phyloP scores from a whole-genome alignment of 805 yeast species.

The Starmerella sirachaensis region DNA sequence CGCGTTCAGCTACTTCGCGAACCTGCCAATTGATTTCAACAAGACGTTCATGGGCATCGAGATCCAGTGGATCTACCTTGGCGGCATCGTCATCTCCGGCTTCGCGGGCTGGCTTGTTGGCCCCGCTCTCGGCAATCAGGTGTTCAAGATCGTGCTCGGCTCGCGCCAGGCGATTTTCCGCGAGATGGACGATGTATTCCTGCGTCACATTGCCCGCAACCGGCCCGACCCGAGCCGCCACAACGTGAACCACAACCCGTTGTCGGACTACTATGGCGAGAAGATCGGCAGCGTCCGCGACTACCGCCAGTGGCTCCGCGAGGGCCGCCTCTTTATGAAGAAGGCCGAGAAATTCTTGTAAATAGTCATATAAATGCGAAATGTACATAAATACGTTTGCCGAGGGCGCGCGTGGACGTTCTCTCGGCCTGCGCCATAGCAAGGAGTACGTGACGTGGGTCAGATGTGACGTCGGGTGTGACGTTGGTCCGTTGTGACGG shows the following conservation, averaged over 20 bases:
- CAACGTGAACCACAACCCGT: slow-evolving; percentile 67
- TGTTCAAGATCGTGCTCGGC: slow-evolving; percentile 38
- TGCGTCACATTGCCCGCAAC: slow-evolving; percentile 59
- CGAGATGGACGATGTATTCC: slow-evolving; percentile 57
- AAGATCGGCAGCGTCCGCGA: slow-evolving; percentile 74
- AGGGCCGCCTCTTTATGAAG: slow-evolving; percentile 66
- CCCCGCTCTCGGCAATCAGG: slow-evolving; percentile 61
- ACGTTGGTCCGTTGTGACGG: too few species aligned
- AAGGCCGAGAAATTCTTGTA: slow-evolving; percentile 27
- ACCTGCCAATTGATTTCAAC: slow-evolving; percentile 77
- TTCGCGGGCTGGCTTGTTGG: slow-evolving; percentile 72
- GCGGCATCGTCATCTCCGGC: slow-evolving; percentile 60
- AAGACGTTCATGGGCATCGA: slow-evolving; percentile 79
- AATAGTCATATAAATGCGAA: neutral
- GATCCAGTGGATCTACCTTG: slow-evolving; percentile 69
- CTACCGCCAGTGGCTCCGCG: slow-evolving; percentile 93
- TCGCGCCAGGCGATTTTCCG: slow-evolving; percentile 23
- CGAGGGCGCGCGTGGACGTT: neutral
- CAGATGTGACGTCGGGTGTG: too few species aligned
- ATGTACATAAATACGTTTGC: neutral
- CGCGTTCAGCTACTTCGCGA: slow-evolving; percentile 68
- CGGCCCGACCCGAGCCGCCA: slow-evolving; percentile 90
- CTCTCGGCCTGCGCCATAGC: too few species aligned
- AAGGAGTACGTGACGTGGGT: too few species aligned
- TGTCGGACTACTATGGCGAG: slow-evolving; percentile 98